Conservation (phyloP, 2,329 filamentous ascomycete genomes). For the Trichoderma asperellum region DNA sequence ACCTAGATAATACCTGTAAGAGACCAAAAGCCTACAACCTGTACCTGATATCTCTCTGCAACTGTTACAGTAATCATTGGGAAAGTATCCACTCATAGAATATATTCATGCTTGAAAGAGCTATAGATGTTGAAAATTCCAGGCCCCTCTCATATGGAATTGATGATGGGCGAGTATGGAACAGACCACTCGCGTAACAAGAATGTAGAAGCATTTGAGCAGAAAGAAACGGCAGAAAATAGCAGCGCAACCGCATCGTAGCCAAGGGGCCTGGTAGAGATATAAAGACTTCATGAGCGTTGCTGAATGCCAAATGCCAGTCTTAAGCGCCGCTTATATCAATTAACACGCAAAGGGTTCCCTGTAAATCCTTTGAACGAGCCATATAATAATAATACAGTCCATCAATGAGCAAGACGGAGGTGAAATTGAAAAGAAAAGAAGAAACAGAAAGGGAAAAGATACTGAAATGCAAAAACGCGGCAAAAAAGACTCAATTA, state of each 20-base stretch:
- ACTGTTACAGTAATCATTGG: no score
- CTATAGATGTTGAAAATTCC: neutral
- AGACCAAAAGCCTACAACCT: no score
- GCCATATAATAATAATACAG: neutral
- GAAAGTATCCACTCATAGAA: neutral
- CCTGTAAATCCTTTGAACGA: neutral
- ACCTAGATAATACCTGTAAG: no score
- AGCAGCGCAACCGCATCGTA: no score
- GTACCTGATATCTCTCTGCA: no score
- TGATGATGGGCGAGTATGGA: no score
- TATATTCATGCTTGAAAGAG: neutral
- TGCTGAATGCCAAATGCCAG: neutral
- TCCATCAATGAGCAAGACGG: neutral
- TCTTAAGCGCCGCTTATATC: neutral
- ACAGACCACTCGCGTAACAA: no score
- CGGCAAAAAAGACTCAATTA: slow-evolving; percentile 2
- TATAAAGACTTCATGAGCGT: neutral
- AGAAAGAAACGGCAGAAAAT: no score
- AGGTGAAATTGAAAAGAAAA: neutral
- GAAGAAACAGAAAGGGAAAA: neutral
- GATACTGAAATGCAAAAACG: neutral
- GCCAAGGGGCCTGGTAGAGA: neutral
- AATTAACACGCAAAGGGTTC: neutral
- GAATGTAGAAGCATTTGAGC: no score
- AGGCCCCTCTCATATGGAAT: neutral